phyloP scores from a whole-genome alignment of 179 eudicot species.

The Silene coronaria region DNA sequence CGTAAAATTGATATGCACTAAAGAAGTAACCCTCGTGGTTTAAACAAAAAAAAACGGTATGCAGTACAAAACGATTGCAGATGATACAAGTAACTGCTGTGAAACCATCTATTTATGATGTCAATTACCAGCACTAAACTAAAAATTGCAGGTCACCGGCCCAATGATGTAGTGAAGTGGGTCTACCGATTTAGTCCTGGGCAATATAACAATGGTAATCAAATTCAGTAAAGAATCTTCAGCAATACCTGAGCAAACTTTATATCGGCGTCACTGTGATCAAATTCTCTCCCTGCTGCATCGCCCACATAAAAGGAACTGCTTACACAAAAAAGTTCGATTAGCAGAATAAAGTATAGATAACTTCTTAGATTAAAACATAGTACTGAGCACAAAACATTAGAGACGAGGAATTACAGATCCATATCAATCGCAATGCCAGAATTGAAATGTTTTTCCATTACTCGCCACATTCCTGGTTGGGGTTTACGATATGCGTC shows the following conservation, averaged over 20 bases:
- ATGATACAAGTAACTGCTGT: not conserved
- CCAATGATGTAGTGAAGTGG: no score
- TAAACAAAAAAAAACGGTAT: no score
- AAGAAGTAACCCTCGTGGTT: no score
- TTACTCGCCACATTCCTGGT: conserved; percentile 89
- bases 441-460: conserved; percentile 84
- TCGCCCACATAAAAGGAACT: conserved; percentile 97
- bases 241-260: conserved; percentile 72
- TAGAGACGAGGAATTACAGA: conserved; percentile 36
- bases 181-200: not conserved
- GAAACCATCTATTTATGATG: not conserved
- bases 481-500: conserved; percentile 83
- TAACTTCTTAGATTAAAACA: no score
- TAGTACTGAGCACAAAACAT: not conserved
- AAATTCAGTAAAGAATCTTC: conserved; percentile 3
- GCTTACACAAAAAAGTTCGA: conserved; percentile 11
- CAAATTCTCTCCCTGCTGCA: conserved; percentile 80
- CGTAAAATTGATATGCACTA: no score
- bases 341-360: conserved; percentile 10
- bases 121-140: not conserved
- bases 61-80: not conserved
- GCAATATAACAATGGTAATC: not conserved
- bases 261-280: conserved; percentile 85
- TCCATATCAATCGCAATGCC: conserved; percentile 80
- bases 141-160: not conserved